These are phyloP conservation scores for Chlorella sp. DNA, from an alignment of 139 green algal species.

Conservation along the genomic window DNA sequence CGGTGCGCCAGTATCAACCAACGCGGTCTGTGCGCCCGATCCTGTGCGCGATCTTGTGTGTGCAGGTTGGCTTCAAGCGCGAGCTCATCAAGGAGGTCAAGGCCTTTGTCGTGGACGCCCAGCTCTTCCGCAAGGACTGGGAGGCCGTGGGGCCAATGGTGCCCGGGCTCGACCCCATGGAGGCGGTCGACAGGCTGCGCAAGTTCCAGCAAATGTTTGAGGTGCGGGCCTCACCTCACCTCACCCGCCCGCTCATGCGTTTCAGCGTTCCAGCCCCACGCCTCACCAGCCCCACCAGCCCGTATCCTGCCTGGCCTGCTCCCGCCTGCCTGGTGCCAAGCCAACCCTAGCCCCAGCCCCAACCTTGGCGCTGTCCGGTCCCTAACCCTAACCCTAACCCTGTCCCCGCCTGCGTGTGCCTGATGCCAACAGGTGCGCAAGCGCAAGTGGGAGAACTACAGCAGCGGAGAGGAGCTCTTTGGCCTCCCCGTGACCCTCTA, in stretches of 20 bases:
- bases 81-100: constrained; percentile 88
- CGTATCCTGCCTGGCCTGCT: no score
- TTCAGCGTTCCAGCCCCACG: no score
- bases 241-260: not conserved
- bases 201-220: constrained; percentile 94
- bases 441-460: constrained; percentile 89
- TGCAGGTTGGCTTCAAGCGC: constrained; percentile 83
- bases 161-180: constrained; percentile 79
- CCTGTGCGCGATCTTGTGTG: not conserved
- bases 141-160: constrained; percentile 85
- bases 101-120: constrained; percentile 73
- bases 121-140: constrained; percentile 75
- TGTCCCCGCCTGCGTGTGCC: no score
- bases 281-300: no score
- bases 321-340: no score
- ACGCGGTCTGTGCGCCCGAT: not conserved
- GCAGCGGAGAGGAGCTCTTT: constrained; percentile 86
- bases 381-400: no score
- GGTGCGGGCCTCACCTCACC: constrained; percentile 27
- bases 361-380: no score
- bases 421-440: constrained; percentile 85
- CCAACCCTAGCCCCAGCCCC: no score
- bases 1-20: no score
- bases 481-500: constrained; percentile 82
- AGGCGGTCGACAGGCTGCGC: constrained; percentile 80